Evolutionary conservation across 345 rosid species (phyloP).

Genomic region (Lenwebbia sp.): DNA sequence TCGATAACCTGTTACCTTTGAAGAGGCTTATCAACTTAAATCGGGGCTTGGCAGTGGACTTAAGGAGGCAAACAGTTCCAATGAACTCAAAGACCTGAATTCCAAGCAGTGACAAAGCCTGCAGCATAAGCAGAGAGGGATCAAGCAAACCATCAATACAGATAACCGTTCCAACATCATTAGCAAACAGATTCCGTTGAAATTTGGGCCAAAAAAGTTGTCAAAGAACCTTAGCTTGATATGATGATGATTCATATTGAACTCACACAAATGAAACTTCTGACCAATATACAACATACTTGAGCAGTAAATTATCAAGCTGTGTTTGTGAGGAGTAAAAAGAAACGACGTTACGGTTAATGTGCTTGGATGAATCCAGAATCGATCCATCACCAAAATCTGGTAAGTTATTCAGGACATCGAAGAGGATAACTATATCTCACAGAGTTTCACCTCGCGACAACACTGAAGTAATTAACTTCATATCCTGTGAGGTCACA

Average conservation of each 20-base stretch:
- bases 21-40: constrained; percentile 25
- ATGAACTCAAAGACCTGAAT: constrained; percentile 49
- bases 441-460: not conserved
- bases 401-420: not conserved
- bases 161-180: not conserved
- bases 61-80: constrained; percentile 43
- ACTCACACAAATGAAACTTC: not conserved
- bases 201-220: not conserved
- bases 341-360: not conserved
- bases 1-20: constrained; percentile 5
- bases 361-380: not conserved
- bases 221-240: not conserved
- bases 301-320: not conserved
- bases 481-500: not conserved
- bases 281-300: not conserved
- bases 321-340: not conserved
- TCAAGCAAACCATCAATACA: not conserved
- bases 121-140: not conserved
- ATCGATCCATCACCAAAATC: not conserved
- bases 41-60: constrained; percentile 32
- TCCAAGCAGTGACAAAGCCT: constrained; percentile 52
- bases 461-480: not conserved
- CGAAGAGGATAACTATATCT: not conserved
- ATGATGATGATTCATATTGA: not conserved
- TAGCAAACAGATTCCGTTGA: not conserved